phyloP scores from a whole-genome alignment of 352 stramenopile genomes.

The Pythium aphanidermatum region DNA sequence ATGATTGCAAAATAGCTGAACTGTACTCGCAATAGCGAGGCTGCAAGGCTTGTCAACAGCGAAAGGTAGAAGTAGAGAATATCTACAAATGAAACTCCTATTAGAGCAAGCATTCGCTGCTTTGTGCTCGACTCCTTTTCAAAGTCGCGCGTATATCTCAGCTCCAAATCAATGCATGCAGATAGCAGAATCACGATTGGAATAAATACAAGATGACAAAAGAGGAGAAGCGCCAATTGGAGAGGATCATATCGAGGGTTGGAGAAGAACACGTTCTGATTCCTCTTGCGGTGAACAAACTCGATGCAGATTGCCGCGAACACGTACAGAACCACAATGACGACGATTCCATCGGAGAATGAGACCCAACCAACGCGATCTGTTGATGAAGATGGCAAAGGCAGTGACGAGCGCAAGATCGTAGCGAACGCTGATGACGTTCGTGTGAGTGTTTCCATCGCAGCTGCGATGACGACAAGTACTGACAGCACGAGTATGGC shows the following conservation, averaged over 20 bases:
- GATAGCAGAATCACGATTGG: conserved; percentile 31
- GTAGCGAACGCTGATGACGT: neutral
- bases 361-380: conserved; percentile 2
- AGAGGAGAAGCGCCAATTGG: conserved; percentile 38
- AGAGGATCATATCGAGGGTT: conserved; percentile 28
- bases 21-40: conserved; percentile 43
- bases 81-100: conserved; percentile 34
- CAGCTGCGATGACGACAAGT: neutral
- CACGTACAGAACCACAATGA: conserved; percentile 24
- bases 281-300: conserved; percentile 22
- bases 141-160: conserved; percentile 10
- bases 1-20: conserved; percentile 44
- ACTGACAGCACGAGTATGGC: conserved; percentile 18
- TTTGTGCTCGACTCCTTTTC: neutral
- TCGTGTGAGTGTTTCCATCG: conserved; percentile 1
- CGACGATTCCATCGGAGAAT: neutral
- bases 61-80: conserved; percentile 42
- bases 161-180: conserved; percentile 31
- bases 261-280: conserved; percentile 25
- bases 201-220: conserved; percentile 33
- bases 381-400: neutral
- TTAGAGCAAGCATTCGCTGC: conserved; percentile 14
- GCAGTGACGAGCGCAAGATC: neutral
- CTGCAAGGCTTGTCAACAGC: conserved; percentile 27
- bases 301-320: conserved; percentile 19